Evolutionary conservation across 2,329 filamentous ascomycete genomes (phyloP).

Genomic region (Trichoderma atrobrunneum): DNA sequence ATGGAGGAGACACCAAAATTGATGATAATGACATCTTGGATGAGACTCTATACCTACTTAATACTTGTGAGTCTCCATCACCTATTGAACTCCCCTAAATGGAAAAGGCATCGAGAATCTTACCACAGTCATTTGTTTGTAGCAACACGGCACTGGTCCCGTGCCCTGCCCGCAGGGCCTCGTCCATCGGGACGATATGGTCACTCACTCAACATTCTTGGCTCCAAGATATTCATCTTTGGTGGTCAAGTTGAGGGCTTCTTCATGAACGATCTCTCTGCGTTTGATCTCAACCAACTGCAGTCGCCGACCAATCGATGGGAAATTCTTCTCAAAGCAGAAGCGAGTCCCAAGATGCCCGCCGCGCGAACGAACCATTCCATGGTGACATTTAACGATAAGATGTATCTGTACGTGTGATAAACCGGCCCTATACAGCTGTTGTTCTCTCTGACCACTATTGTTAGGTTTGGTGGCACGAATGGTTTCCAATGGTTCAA

Average conservation of each 20-base stretch:
- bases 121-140: neutral
- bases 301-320: conserved; percentile 89
- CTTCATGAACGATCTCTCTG: conserved; percentile 96
- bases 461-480: conserved; percentile 83
- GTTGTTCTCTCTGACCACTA: conserved; percentile 18
- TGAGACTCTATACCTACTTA: conserved; percentile 92
- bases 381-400: conserved; percentile 87
- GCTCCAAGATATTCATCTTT: conserved; percentile 96
- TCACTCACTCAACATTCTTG: conserved; percentile 92
- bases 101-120: neutral
- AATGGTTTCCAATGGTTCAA: conserved; percentile 98
- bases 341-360: conserved; percentile 58
- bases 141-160: conserved; percentile 98
- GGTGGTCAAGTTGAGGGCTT: conserved; percentile 95
- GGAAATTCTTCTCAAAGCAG: conserved; percentile 79
- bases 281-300: conserved; percentile 92
- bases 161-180: conserved; percentile 81
- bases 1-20: conserved; percentile 96
- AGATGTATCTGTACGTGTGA: conserved; percentile 77
- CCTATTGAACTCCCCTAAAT: conserved; percentile 11
- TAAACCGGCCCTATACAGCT: neutral
- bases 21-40: conserved; percentile 89
- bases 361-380: conserved; percentile 94
- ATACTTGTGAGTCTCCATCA: conserved; percentile 75
- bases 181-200: conserved; percentile 90